A percentile compares a stretch with the other conserved stretches of the same genome.
Evolutionary conservation across 1,284 basidiomycete species (phyloP).

Genomic region (Vanrija humicola): DNA sequence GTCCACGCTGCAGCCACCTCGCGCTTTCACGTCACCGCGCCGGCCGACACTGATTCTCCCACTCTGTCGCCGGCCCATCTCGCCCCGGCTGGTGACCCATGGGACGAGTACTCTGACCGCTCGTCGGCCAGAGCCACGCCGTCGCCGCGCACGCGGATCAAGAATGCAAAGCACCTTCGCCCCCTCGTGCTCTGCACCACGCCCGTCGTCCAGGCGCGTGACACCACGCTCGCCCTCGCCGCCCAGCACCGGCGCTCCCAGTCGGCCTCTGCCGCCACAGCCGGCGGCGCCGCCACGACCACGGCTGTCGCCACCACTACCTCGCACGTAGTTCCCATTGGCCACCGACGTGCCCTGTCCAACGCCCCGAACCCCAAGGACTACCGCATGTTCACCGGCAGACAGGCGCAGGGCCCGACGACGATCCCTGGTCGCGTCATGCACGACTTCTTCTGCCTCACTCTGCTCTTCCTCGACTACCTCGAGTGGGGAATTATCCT

Average conservation of each 20-base stretch:
- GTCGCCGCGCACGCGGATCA: conserved; percentile 8
- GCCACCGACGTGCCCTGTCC: neutral
- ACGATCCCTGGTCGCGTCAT: conserved; percentile 28
- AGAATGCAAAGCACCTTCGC: neutral
- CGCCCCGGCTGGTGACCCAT: conserved; percentile 10
- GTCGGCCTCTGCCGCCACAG: neutral
- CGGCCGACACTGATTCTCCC: neutral
- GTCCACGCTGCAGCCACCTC: neutral
- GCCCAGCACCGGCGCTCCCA: conserved; percentile 11
- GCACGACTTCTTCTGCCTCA: conserved; percentile 29
- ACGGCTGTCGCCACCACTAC: neutral
- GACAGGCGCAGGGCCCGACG: neutral
- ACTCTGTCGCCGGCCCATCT: neutral
- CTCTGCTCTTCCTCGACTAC: conserved; percentile 27
- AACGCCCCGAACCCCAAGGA: neutral
- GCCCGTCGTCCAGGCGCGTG: conserved; percentile 8
- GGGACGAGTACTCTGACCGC: conserved; percentile 21
- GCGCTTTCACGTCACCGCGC: neutral
- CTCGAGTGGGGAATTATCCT: conserved; percentile 30
- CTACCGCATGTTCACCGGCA: neutral
- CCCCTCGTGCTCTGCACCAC: conserved; percentile 12
- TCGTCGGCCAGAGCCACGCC: conserved; percentile 2
- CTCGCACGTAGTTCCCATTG: neutral
- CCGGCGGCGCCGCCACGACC: too few species aligned
- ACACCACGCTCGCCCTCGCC: conserved; percentile 6